Evolutionary conservation across 768 basidiomycete genomes (phyloP).

Genomic region (Cystobasidium tubakii): DNA sequence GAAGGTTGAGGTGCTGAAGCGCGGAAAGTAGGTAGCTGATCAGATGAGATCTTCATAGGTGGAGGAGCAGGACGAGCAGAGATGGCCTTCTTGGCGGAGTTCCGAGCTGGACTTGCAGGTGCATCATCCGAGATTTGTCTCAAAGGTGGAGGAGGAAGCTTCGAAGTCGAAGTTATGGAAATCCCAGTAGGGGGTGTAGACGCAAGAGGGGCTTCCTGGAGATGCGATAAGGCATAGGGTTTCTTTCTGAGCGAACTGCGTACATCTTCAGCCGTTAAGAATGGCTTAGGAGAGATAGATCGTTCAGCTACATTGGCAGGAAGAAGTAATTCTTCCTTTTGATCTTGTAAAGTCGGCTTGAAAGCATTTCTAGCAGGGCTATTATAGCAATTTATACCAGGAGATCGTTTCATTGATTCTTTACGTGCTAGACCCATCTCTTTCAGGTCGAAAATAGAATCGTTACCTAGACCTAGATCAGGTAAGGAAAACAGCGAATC

Average conservation of each 20-base stretch:
- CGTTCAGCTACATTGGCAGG: not conserved
- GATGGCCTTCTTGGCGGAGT: conserved; percentile 15
- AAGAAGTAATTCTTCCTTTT: conserved; percentile 14
- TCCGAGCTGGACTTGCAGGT: not conserved
- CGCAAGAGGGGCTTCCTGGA: conserved; percentile 6
- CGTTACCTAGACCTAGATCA: conserved; percentile 18
- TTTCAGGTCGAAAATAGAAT: conserved; percentile 6
- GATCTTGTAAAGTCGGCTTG: not conserved
- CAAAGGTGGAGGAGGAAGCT: not conserved
- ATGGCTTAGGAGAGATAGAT: conserved; percentile 1
- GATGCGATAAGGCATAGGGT: not conserved
- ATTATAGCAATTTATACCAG: conserved; percentile 11
- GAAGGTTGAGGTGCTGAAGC: conserved; percentile 16
- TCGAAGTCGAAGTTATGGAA: not conserved
- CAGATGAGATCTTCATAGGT: conserved; percentile 32
- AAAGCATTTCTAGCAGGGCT: not conserved
- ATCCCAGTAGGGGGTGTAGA: conserved; percentile 11
- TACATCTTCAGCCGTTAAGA: conserved; percentile 27
- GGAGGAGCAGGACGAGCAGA: conserved; percentile 31
- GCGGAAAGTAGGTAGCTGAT: conserved; percentile 27
- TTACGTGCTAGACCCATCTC: conserved; percentile 28
- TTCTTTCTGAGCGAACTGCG: not conserved
- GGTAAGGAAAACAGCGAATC: conserved; percentile 20
- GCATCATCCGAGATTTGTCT: not conserved
- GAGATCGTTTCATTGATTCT: conserved; percentile 28